Conservation (phyloP, 2,329 filamentous ascomycete genomes). For the Colletotrichum endophyticum region DNA sequence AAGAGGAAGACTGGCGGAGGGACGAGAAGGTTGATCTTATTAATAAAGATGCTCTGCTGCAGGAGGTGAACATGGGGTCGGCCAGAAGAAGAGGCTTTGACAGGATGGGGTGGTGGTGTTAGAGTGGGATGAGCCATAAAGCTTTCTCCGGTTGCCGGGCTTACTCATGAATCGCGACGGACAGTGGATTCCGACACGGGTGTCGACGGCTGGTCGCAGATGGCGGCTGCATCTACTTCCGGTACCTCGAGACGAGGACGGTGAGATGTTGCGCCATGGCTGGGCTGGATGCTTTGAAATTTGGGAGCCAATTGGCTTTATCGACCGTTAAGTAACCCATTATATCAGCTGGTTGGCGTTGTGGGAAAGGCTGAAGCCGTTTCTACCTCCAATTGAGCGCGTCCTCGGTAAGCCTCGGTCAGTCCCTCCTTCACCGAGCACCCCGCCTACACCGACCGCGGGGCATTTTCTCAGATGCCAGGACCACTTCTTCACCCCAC, state of each 20-base stretch:
- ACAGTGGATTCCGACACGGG: not conserved
- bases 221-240: not conserved
- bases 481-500: constrained; percentile 13
- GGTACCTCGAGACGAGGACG: not conserved
- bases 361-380: not conserved
- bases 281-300: not conserved
- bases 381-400: not conserved
- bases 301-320: not conserved
- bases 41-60: not conserved
- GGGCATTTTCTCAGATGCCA: not conserved
- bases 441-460: not conserved
- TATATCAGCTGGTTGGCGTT: not conserved
- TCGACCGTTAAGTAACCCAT: not conserved
- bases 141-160: not conserved
- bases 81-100: not conserved
- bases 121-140: constrained; percentile 18
- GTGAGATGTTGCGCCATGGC: not conserved
- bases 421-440: not conserved
- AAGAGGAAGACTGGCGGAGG: not conserved
- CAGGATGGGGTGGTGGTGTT: constrained; percentile 9
- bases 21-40: constrained; percentile 8
- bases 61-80: constrained; percentile 4
- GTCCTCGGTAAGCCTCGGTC: not conserved
- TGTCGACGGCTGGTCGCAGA: not conserved
- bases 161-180: constrained; percentile 14